A percentile compares a stretch with the other conserved stretches of the same genome.
These are phyloP conservation scores for Mycena sp. DNA, from an alignment of 1,284 basidiomycete species.

Conservation along the genomic window DNA sequence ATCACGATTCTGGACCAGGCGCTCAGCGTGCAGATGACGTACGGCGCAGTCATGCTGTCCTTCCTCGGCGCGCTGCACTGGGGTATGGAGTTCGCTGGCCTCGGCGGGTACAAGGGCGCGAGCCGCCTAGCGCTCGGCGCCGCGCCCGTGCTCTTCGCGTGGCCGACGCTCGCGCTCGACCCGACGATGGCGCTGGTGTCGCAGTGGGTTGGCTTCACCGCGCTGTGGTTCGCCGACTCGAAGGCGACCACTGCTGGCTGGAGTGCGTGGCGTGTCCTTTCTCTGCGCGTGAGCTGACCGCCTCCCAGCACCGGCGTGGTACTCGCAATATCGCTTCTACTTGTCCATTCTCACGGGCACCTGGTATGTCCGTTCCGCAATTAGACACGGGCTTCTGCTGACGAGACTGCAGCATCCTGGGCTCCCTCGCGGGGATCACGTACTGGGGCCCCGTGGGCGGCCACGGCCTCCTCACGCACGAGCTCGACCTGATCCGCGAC, in stretches of 20 bases:
- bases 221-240: conserved; percentile 87
- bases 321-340: conserved; percentile 97
- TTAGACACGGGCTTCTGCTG: neutral
- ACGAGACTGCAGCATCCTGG: conserved; percentile 67
- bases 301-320: conserved; percentile 83
- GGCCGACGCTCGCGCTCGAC: conserved; percentile 86
- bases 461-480: conserved; percentile 70
- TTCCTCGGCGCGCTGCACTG: conserved; percentile 95
- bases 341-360: conserved; percentile 91
- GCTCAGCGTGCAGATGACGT: conserved; percentile 87
- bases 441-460: conserved; percentile 82
- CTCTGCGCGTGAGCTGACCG: neutral
- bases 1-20: conserved; percentile 82
- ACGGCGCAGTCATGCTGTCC: conserved; percentile 93
- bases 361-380: conserved; percentile 54
- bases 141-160: conserved; percentile 86
- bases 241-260: conserved; percentile 80
- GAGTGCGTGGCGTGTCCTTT: conserved; percentile 64
- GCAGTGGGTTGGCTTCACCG: conserved; percentile 92
- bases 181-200: conserved; percentile 79
- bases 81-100: conserved; percentile 93
- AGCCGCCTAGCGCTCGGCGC: conserved; percentile 82
- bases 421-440: conserved; percentile 80
- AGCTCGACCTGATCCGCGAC: conserved; percentile 64
- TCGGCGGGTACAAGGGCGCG: conserved; percentile 84